Base-by-base conservation (phyloP, 768 basidiomycete species). In the Suillus plorans region DNA sequence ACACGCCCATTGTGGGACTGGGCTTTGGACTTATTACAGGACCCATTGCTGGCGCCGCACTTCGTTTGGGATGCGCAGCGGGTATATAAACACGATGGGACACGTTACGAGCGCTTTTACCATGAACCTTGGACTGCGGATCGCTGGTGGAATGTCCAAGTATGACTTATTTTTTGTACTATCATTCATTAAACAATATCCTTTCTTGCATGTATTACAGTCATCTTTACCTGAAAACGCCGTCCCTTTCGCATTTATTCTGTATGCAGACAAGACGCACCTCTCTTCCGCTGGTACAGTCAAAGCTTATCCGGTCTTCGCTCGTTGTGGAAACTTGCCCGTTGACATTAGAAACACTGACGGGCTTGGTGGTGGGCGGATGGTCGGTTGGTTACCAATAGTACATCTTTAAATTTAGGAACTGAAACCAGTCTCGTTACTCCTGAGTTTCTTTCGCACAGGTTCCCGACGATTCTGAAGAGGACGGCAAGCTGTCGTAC, bases 241-340 rank as follows among this genome's bases (percentile, higher is more conserved):
- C 1, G 70, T 72, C 18, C 76, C 78, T 0, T 68, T 79, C 16
- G 65, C 65, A 6, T 70, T 78, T n/a, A 76, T 80, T 31, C 47
- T 82, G 0, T 81, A 80, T 72, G 77, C 80, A 12, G 79, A 81
- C 67, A 81, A 81, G 60, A 76, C 76, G 1, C 67, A 73, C 9
- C 69, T 81, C 0, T 81, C 77, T 8, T 73, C 75, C 2, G 78
- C 78, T 66, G 78, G 80, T 0, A 78, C 77, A 1, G 71, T 69
- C 41, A 79, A 80, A 64, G 80, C 73, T 0, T 78, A 81, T 63
- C 80, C 77, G 0, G 76, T 80, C 4, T 68, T 81, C 53, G 76
- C 71, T 2, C 63, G 73, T 7, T 73, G 74, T 59, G 75, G 68
- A 1, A 78, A 79, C 63, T 66, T 82, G 6, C 76, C 76, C 3